Percentiles rank a stretch among this genome's conserved stretches.
Conservation (phyloP, 129 eudicot genomes). For the Apium graveolens region DNA sequence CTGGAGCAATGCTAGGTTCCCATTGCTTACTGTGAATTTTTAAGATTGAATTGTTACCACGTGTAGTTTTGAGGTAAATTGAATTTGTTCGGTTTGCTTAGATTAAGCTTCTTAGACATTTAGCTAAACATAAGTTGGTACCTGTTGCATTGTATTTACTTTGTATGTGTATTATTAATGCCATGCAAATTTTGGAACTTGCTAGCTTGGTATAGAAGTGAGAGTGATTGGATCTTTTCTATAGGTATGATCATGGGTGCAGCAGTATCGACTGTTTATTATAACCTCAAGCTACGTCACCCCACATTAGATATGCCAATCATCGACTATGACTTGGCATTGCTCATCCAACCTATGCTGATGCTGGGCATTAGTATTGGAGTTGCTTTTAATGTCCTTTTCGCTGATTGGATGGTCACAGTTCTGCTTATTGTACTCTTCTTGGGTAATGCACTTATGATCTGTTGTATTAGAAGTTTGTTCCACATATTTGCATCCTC, state of each 20-base stretch:
- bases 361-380: constrained; percentile 92
- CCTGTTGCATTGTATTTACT: neutral
- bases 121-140: neutral
- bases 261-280: constrained; percentile 74
- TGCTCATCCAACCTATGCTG: constrained; percentile 91
- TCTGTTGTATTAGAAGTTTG: neutral
- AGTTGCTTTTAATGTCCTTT: constrained; percentile 76
- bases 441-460: constrained; percentile 36
- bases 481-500: neutral
- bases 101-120: neutral
- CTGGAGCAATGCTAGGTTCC: neutral
- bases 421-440: constrained; percentile 83
- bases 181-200: neutral
- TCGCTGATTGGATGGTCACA: constrained; percentile 99
- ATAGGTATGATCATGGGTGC: constrained; percentile 97
- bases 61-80: neutral
- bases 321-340: constrained; percentile 86
- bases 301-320: constrained; percentile 91
- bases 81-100: neutral
- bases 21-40: neutral
- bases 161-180: neutral
- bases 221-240: neutral
- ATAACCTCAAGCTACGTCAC: constrained; percentile 80
- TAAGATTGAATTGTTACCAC: neutral
- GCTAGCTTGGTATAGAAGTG: neutral